Evolutionary conservation across 2,329 filamentous ascomycete species (phyloP), one percentile per base, ranked within the genome.

Genomic region (Mariannaea sp.): DNA sequence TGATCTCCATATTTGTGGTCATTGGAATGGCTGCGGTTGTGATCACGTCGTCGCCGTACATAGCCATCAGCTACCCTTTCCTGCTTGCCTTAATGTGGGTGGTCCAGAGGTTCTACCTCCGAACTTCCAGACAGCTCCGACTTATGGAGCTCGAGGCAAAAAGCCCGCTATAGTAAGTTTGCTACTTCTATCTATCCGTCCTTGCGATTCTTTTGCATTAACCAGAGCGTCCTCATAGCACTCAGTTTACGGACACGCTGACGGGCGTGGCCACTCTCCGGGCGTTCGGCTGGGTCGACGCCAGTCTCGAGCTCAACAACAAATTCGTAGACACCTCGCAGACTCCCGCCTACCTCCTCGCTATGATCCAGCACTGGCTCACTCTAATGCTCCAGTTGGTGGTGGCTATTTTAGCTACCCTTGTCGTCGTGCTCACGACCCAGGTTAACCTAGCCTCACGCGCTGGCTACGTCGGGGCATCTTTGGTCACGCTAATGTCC

Each of bases 141-240:
- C 73, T 83, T 12, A 64, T 86, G 16, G 83, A 86, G 40, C 72
- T 86, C 3, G 83, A 86, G 61, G 75, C 77, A 2, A 84, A 84
- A 55, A 76, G 76, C 1, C 81, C 81, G 1, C 69, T 86, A 0
- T 84, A 81, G 65, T 68, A 16, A 58, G 57, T 49, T 29, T 10
- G n/a, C n/a, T n/a, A n/a, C n/a, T n/a, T n/a, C n/a, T n/a, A n/a
- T n/a, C n/a, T n/a, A n/a, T n/a, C n/a, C n/a, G n/a, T n/a, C n/a
- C n/a, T n/a, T n/a, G n/a, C n/a, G n/a, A n/a, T n/a, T n/a, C n/a
- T n/a, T n/a, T n/a, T n/a, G n/a, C n/a, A n/a, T n/a, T n/a, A n/a
- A 10, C 20, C 5, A 14, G 14, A 3, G 5, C 4, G 3, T 1
- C 22, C 13, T 17, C 2, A 16, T 8, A 60, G 57, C 10, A 30